Conservation (phyloP, 352 stramenopile species). For the Pythium volutum region DNA sequence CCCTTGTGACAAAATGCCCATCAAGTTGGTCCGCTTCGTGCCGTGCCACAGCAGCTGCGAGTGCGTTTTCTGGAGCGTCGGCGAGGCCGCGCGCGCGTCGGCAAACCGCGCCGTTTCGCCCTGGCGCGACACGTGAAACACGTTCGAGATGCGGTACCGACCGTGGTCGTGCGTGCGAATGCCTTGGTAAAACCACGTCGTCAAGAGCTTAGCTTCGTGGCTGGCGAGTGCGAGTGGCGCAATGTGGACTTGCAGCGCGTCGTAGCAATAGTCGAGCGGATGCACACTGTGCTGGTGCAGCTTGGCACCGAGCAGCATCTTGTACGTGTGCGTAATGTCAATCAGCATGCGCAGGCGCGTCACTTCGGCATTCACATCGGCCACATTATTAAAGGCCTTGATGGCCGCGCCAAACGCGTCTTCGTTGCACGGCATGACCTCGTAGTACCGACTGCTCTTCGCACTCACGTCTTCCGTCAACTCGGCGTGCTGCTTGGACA, state of each 20-base stretch:
- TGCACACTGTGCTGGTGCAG: slow-evolving; percentile 32
- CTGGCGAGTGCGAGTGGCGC: slow-evolving; percentile 28
- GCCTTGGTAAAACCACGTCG: slow-evolving; percentile 63
- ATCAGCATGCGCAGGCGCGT: slow-evolving; percentile 54
- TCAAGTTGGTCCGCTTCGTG: slow-evolving; percentile 77
- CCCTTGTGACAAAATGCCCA: slow-evolving; percentile 82
- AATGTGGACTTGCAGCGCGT: slow-evolving; percentile 65
- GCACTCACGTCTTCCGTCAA: slow-evolving; percentile 70
- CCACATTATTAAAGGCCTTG: slow-evolving; percentile 51
- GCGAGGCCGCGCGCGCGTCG: slow-evolving; percentile 36
- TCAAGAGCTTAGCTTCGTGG: slow-evolving; percentile 44
- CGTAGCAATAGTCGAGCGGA: slow-evolving; percentile 79
- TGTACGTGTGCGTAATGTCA: slow-evolving; percentile 75
- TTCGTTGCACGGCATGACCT: slow-evolving; percentile 76
- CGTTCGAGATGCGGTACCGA: slow-evolving; percentile 55
- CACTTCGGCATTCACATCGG: slow-evolving; percentile 66
- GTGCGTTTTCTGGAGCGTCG: slow-evolving; percentile 36
- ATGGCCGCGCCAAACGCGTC: slow-evolving; percentile 55
- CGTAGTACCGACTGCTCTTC: slow-evolving; percentile 73
- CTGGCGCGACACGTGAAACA: slow-evolving; percentile 60
- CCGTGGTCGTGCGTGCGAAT: slow-evolving; percentile 26
- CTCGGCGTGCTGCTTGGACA: slow-evolving; percentile 44
- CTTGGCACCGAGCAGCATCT: slow-evolving; percentile 71
- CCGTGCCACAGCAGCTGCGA: slow-evolving; percentile 83
- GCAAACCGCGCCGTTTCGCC: slow-evolving; percentile 53